Evolutionary conservation across 345 rosid species (phyloP).

Genomic region (Psidium friedrichsthalianum): DNA sequence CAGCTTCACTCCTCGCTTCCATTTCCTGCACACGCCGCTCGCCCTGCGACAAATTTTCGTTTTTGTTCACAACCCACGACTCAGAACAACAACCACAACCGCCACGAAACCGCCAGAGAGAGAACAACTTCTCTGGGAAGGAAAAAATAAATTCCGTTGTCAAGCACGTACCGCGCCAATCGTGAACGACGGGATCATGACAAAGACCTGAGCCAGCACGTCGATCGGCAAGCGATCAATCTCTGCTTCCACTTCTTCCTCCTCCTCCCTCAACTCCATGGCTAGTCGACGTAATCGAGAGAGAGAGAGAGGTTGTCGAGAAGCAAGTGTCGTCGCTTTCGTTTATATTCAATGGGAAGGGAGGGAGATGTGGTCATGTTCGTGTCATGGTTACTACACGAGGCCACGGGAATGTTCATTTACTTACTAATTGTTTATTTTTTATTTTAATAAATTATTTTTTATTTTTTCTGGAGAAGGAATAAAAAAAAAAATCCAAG

Average conservation of each 20-base stretch:
- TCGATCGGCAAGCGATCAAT: conserved; percentile 75
- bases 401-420: neutral
- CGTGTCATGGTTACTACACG: neutral
- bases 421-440: neutral
- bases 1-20: conserved; percentile 81
- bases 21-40: conserved; percentile 75
- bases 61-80: neutral
- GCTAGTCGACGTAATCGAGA: neutral
- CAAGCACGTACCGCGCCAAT: conserved; percentile 56
- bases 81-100: neutral
- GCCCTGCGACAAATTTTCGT: conserved; percentile 26
- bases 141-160: neutral
- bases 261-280: neutral
- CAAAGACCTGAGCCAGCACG: conserved; percentile 61
- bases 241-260: conserved; percentile 31
- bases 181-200: conserved; percentile 53
- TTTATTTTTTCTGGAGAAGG: neutral
- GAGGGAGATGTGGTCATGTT: neutral
- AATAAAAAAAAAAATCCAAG: neutral
- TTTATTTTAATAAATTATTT: too few relatives aligned
- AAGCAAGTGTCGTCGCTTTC: neutral
- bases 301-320: neutral
- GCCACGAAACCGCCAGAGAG: neutral
- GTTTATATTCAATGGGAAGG: neutral
- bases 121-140: neutral